A percentile compares a stretch with the other conserved stretches of the same genome.
Conservation (phyloP, 495 filamentous ascomycete genomes). For the Cercophora sp. region DNA sequence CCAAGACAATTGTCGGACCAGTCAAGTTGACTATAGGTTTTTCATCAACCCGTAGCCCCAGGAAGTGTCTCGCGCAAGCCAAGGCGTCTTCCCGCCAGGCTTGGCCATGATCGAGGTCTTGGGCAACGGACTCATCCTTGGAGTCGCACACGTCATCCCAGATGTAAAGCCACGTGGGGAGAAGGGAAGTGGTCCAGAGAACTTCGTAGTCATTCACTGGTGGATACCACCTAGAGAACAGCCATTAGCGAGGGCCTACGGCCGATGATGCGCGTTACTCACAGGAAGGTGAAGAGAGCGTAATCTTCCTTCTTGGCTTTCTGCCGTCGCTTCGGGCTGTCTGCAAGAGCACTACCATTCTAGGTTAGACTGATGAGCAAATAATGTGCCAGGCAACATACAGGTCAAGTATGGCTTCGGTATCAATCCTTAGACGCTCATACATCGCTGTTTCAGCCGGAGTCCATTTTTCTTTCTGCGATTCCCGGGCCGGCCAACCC, state of each 20-base stretch:
- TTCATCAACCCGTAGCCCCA: not conserved
- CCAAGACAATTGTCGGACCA: not conserved
- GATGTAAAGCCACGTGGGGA: not conserved
- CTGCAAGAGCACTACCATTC: not conserved
- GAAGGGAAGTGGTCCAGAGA: not conserved
- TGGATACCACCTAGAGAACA: not conserved
- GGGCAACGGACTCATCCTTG: not conserved
- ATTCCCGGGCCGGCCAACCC: not conserved
- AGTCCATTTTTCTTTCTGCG: not conserved
- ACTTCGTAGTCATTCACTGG: not conserved
- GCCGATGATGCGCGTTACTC: not conserved
- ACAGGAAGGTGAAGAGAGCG: conserved; percentile 3
- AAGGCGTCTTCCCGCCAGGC: not conserved
- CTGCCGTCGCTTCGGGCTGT: not conserved
- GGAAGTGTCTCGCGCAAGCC: not conserved
- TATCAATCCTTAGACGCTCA: not conserved
- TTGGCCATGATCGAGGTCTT: not conserved
- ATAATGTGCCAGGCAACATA: not conserved
- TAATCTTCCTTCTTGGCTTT: not conserved
- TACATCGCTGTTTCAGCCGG: not conserved
- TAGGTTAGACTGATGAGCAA: not conserved
- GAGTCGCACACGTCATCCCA: conserved; percentile 3
- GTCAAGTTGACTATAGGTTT: not conserved
- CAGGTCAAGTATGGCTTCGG: not conserved
- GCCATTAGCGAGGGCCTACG: not conserved